Evolutionary conservation across 768 basidiomycete genomes (phyloP), one percentile per base, ranked within the genome.

Genomic region (Russula compacta): DNA sequence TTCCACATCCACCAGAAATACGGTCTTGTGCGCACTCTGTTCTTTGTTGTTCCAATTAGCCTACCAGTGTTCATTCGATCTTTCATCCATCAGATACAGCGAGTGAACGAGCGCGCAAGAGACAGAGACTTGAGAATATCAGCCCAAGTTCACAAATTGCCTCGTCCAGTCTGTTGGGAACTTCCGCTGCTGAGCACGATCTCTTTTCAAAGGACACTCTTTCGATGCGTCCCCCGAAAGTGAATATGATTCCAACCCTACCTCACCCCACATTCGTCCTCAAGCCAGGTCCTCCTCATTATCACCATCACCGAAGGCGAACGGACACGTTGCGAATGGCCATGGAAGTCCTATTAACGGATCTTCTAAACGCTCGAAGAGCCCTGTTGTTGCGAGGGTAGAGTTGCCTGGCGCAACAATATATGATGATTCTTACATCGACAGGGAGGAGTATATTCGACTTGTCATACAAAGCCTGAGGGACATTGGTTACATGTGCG

Each of bases 371-470:
- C 76, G 81, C 66, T 75, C 72, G 60, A 79, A 77, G 69, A 47
- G 70, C 33, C 68, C 78, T 29, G 73, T 90, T 29, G 73, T 90
- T 61, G 72, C 84, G 36, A 80, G 79, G 68, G 86, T 92, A 50
- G 77, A 79, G 47, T 76, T 87, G 38, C 85, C 86, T 19, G 89
- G 91, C 29, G 83, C 85, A 50, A 80, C 80, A 40, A 77, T 93
- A 57, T 92, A 90, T 67, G 84, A 89, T 47, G 88, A 89, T 72
- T 85, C 87, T 64, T 77, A 78, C 64, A 78, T 95, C 51, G 84
- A 93, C 74, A 80, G 92, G 66, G 90, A 95, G 74, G 94, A 97
- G 73, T 94, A 92, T 71, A 85, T 95, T 53, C 79, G 94, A 67
- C 75, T 98, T 49, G 85, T 93, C 56, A 81, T 97, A 63, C 94